Percentiles rank a stretch among this genome's conserved stretches.
Conservation (phyloP, 108 stramenopile genomes). For the Skeletonema tropicum region DNA sequence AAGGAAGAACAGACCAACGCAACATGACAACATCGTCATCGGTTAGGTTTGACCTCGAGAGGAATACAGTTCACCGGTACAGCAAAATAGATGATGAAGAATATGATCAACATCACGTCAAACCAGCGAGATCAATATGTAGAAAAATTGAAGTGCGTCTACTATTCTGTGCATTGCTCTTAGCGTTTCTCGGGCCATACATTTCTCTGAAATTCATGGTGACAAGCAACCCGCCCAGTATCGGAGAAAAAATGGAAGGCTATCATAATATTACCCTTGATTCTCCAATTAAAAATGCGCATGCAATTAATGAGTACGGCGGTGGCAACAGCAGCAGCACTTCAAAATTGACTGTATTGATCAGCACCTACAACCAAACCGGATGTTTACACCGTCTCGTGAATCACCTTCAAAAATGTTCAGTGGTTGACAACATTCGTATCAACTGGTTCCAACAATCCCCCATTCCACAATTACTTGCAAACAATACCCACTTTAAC, state of each 20-base stretch:
- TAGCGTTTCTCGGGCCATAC: not conserved
- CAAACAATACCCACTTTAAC: not conserved
- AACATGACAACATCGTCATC: not conserved
- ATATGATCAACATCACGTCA: not conserved
- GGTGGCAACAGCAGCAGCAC: not conserved
- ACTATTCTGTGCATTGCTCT: not conserved
- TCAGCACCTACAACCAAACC: slow-evolving; percentile 2
- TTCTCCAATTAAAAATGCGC: not conserved
- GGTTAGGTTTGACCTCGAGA: not conserved
- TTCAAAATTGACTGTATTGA: not conserved
- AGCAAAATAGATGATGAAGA: not conserved
- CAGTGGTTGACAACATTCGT: not conserved
- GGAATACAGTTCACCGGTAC: not conserved
- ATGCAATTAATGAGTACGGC: not conserved
- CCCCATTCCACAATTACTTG: not conserved
- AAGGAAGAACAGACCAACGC: no score
- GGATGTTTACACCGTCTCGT: not conserved
- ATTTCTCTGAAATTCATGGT: not conserved
- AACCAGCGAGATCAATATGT: not conserved
- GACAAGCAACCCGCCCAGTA: not conserved
- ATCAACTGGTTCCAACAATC: not conserved
- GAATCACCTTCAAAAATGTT: not conserved
- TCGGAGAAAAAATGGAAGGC: not conserved
- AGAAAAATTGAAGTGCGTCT: not conserved
- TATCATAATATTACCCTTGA: not conserved